These are phyloP conservation scores for Zelopaecilomyces penicillatus DNA, from an alignment of 2,329 filamentous ascomycete species.

Conservation along the genomic window DNA sequence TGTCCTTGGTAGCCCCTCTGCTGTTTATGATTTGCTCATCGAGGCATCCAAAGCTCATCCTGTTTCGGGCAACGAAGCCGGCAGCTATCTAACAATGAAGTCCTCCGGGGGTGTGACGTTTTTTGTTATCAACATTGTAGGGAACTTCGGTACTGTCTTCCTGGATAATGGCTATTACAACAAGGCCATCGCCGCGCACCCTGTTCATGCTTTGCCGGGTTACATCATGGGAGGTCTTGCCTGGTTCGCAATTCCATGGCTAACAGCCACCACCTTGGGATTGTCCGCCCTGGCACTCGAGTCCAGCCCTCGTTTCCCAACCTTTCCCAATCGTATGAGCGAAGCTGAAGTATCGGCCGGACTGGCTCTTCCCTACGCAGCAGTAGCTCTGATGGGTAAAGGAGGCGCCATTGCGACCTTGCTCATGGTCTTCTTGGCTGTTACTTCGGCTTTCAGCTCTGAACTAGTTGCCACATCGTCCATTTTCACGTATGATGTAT, in stretches of 20 bases:
- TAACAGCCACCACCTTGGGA: constrained; percentile 82
- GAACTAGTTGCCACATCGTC: constrained; percentile 82
- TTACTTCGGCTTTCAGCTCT: constrained; percentile 74
- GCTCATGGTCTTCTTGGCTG: constrained; percentile 81
- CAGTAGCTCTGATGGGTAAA: constrained; percentile 72
- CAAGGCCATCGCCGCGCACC: constrained; percentile 83
- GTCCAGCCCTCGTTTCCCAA: constrained; percentile 61
- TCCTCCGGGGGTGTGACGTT: constrained; percentile 67
- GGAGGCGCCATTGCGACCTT: constrained; percentile 73
- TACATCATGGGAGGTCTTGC: constrained; percentile 80
- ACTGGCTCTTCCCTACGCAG: constrained; percentile 75
- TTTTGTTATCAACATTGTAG: constrained; percentile 81
- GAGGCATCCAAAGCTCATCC: constrained; percentile 62
- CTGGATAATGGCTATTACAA: constrained; percentile 87
- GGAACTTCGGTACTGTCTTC: constrained; percentile 79
- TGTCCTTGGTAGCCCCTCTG: constrained; percentile 63
- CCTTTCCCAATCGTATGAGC: constrained; percentile 63
- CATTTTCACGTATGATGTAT: constrained; percentile 81
- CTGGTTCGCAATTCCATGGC: constrained; percentile 92
- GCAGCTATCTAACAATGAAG: constrained; percentile 81
- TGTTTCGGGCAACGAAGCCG: constrained; percentile 68
- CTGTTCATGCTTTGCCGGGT: constrained; percentile 76
- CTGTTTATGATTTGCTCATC: constrained; percentile 70
- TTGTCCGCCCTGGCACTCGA: constrained; percentile 75
- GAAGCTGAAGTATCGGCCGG: constrained; percentile 71